Evolutionary conservation across 2,329 filamentous ascomycete genomes (phyloP), one percentile per base, ranked within the genome.

Genomic region (Fusarium goolgardi): DNA sequence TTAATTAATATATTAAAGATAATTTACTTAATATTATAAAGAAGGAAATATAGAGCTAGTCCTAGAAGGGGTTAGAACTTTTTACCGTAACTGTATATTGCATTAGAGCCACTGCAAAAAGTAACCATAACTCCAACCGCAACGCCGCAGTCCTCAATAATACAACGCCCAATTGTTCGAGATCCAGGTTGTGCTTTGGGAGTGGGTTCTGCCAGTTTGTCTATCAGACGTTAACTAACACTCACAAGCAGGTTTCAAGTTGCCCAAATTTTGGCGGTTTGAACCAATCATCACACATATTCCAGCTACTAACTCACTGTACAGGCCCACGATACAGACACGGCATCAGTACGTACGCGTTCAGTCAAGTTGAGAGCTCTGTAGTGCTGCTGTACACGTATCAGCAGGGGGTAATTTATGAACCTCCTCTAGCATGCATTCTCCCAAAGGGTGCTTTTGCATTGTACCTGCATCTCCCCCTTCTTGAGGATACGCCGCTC

Each of bases 71-170:
- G n/a, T n/a, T n/a, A n/a, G n/a, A n/a, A n/a, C n/a, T n/a, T n/a
- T n/a, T n/a, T n/a, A n/a, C n/a, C n/a, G n/a, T n/a, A n/a, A n/a
- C n/a, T n/a, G n/a, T 72, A 59, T 63, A 68, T 73, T 56, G 63
- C 59, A 68, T 70, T 61, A 71, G 70, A 55, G 60, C 57, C 70
- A 71, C 71, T 70, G 63, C 55, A 73, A 70, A 72, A 73, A 72
- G 60, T 59, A 73, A 71, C 50, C 62, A 71, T 45, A 55, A 43
- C 59, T 63, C 49, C 59, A 66, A 66, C 46, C 41, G 40, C 34
- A 62, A 45, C 57, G 60, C 63, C 57, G 59, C 53, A 44, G 18
- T 45, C 58, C 45, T 55, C 55, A 52, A 58, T 34, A 57, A 56
- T 31, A 54, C 37, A 41, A 56, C 49, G n/a, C 54, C 49, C 47